These are phyloP conservation scores for Calonectria hawksworthii DNA, from an alignment of 2,329 filamentous ascomycete genomes.

Conservation along the genomic window DNA sequence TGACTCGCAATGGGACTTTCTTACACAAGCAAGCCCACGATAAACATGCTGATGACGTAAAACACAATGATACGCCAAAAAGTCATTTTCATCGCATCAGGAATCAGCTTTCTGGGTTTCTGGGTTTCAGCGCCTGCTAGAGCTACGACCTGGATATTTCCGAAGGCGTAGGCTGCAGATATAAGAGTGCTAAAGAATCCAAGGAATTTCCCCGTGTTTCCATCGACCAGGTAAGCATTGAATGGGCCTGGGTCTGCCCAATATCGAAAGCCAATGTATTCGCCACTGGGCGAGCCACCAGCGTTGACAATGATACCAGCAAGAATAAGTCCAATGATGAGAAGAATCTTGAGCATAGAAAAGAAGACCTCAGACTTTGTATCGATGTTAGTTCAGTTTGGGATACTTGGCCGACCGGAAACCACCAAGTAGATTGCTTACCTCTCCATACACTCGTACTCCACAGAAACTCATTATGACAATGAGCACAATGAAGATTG, in stretches of 20 bases:
- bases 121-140: slow-evolving; percentile 4
- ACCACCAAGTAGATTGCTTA: background rate
- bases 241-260: slow-evolving; percentile 72
- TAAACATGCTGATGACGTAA: slow-evolving; percentile 7
- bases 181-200: slow-evolving; percentile 52
- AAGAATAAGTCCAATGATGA: slow-evolving; percentile 73
- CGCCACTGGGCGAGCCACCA: slow-evolving; percentile 68
- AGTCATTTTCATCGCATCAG: background rate
- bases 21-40: slow-evolving; percentile 9
- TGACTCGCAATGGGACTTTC: background rate
- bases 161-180: slow-evolving; percentile 61
- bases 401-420: background rate
- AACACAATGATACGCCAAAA: slow-evolving; percentile 7
- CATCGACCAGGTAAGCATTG: slow-evolving; percentile 60
- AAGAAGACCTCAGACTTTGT: slow-evolving; percentile 69
- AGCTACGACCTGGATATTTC: slow-evolving; percentile 46
- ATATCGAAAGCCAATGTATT: slow-evolving; percentile 73
- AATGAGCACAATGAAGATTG: background rate
- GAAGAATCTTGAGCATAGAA: slow-evolving; percentile 69
- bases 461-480: background rate
- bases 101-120: slow-evolving; percentile 3
- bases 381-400: background rate
- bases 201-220: slow-evolving; percentile 65
- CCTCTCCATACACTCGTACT: background rate
- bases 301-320: slow-evolving; percentile 69